Evolutionary conservation across 2,329 filamentous ascomycete genomes (phyloP), one percentile per base, ranked within the genome.

Genomic region (Cryphonectria nitschkei): DNA sequence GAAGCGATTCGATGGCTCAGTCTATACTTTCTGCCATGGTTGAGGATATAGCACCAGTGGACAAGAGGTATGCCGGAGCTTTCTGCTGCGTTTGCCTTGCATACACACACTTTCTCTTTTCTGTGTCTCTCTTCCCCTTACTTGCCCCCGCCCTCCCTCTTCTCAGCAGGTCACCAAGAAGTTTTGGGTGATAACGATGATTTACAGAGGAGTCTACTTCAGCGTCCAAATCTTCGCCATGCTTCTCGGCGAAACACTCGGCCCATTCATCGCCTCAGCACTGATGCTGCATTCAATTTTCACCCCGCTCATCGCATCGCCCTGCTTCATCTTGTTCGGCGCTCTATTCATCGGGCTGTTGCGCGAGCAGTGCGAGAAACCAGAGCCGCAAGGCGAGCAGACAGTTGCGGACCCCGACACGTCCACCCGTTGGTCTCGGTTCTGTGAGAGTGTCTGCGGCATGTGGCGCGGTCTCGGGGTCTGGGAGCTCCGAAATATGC

Each of bases 221-320:
- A 60, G 67, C 9, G 14, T 70, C 41, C 60, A 65, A 29, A 70
- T 72, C 29, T 70, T 68, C n/a, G 52, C 70, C 13, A 50, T 72
- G 16, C 68, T 70, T 32, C 60, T 70, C 7, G 70, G 68, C 37
- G 67, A 72, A 16, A 26, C 70, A 0, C 4, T 65, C 29, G 71
- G 69, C 16, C 73, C 71, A 0, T 63, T 73, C 19, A 50, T 62
- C 8, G 68, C 69, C n/a, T 67, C 50, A 0, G 65, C 43, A 14
- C 39, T 73, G 71, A 73, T 74, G 72, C 26, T n/a, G 9, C 37
- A 63, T n/a, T 65, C 52, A 0, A 19, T 73, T 41, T 70, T 70
- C 68, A 6, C 60, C 19, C 72, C 73, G 9, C 54, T 73, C 39
- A 11, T 74, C 32, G 41, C 69, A 9, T 72, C 71, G 29, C 73